These are phyloP conservation scores for Diaporthe capsici DNA, from an alignment of 2,329 filamentous ascomycete species.

Conservation along the genomic window DNA sequence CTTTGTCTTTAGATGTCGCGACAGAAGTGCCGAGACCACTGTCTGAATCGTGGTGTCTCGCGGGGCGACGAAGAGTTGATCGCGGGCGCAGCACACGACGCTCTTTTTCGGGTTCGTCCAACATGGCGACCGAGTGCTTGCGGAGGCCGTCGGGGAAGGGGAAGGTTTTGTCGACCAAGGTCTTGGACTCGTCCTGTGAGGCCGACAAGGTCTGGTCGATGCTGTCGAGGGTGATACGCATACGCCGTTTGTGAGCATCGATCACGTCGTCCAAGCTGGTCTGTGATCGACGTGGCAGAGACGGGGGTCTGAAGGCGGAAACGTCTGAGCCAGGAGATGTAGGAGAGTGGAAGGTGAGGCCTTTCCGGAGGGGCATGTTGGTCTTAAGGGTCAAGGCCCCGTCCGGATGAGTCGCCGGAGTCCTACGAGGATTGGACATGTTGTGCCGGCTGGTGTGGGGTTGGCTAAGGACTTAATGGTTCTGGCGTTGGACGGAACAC, in stretches of 20 bases:
- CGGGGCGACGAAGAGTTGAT: conserved; percentile 63
- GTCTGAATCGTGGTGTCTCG: conserved; percentile 82
- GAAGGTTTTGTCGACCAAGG: conserved; percentile 68
- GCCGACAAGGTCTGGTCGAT: conserved; percentile 74
- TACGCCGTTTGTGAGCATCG: conserved; percentile 77
- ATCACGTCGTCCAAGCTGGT: conserved; percentile 80
- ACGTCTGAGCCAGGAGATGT: conserved; percentile 50
- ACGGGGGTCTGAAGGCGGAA: conserved; percentile 64
- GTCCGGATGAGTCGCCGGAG: conserved; percentile 60
- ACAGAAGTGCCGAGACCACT: conserved; percentile 91
- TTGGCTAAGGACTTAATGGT: conserved; percentile 42
- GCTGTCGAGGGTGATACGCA: conserved; percentile 74
- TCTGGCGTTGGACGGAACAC: conserved; percentile 33
- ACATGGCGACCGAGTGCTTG: conserved; percentile 67
- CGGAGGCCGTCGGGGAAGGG: conserved; percentile 74
- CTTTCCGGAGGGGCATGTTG: conserved; percentile 76
- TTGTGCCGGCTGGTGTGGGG: conserved; percentile 46
- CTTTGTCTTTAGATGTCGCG: conserved; percentile 70
- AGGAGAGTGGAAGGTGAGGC: conserved; percentile 76
- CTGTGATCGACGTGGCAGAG: conserved; percentile 75
- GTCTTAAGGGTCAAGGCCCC: conserved; percentile 64
- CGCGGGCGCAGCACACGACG: conserved; percentile 68
- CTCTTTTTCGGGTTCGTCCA: conserved; percentile 57
- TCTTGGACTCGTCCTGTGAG: conserved; percentile 49
- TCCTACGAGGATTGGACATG: conserved; percentile 57